Percentiles rank a stretch among this genome's conserved stretches.
These are phyloP conservation scores for Kwoniella shivajii DNA, from an alignment of 1,284 basidiomycete species.

Conservation along the genomic window DNA sequence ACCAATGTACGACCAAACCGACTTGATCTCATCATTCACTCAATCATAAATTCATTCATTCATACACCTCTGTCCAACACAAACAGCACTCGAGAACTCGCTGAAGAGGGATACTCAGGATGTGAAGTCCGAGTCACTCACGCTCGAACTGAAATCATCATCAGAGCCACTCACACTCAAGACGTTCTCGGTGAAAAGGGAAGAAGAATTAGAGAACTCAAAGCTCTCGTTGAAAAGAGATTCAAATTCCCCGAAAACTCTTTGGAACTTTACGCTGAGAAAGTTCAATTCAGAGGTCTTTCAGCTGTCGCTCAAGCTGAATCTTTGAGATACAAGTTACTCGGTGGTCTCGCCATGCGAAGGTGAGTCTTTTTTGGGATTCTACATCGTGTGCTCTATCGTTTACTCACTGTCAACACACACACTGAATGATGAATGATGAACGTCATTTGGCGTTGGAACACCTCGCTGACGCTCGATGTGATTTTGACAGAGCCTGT, in stretches of 20 bases:
- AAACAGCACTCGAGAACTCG: slow-evolving; percentile 85
- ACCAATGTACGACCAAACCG: not conserved
- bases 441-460: no score
- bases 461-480: slow-evolving; percentile 7
- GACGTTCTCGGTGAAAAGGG: slow-evolving; percentile 99
- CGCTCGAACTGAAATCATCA: slow-evolving; percentile 99
- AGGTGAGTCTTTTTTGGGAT: slow-evolving; percentile 68
- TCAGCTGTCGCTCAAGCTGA: slow-evolving; percentile 99
- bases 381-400: no score
- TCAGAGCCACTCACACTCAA: slow-evolving; percentile 99
- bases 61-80: slow-evolving; percentile 1
- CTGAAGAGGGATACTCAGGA: slow-evolving; percentile 99
- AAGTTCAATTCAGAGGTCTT: slow-evolving; percentile 98
- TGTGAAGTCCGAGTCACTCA: slow-evolving; percentile 99
- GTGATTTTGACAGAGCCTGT: slow-evolving; percentile 73
- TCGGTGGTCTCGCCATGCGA: slow-evolving; percentile 98
- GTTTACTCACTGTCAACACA: no score
- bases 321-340: slow-evolving; percentile 97
- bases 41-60: not conserved
- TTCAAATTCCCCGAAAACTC: slow-evolving; percentile 99
- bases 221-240: slow-evolving; percentile 96
- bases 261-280: slow-evolving; percentile 99
- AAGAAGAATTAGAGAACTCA: slow-evolving; percentile 98
- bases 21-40: not conserved
- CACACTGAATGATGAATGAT: no score